Conservation (phyloP, 163 green algal species). For the Smithsoniella earleae region DNA sequence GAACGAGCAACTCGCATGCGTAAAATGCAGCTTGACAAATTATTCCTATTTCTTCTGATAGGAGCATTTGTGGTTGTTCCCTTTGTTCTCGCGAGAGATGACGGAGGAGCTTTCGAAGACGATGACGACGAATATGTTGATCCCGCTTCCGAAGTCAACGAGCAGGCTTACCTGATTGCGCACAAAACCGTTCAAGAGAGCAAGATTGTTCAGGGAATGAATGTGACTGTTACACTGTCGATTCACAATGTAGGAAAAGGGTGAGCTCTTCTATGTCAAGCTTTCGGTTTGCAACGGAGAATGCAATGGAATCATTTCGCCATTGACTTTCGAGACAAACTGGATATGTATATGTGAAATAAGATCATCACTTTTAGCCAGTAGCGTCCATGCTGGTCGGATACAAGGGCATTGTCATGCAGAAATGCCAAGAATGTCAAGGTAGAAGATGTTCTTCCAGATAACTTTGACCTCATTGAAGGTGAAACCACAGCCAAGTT, state of each 20-base stretch:
- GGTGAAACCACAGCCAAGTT: not conserved
- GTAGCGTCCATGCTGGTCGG: not conserved
- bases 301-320: not conserved
- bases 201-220: conserved; percentile 19
- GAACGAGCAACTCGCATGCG: too few relatives aligned
- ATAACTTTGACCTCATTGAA: conserved; percentile 13
- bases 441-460: conserved; percentile 9
- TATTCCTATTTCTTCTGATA: not conserved
- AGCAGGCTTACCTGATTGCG: not conserved
- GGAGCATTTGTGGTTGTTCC: not conserved
- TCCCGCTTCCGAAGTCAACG: not conserved
- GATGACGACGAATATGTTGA: conserved; percentile 29
- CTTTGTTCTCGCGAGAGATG: not conserved
- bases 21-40: too few relatives aligned
- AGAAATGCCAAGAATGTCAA: not conserved
- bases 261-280: not conserved
- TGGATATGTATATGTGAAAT: too few relatives aligned
- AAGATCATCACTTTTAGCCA: not conserved
- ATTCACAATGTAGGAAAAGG: conserved; percentile 22
- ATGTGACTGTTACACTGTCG: conserved; percentile 3
- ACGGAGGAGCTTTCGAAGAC: not conserved
- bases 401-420: not conserved
- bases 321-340: too few relatives aligned
- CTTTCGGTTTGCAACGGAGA: not conserved
- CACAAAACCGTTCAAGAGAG: not conserved